These are phyloP conservation scores for Colletotrichum sp. DNA, from an alignment of 2,329 filamentous ascomycete genomes.

Conservation along the genomic window DNA sequence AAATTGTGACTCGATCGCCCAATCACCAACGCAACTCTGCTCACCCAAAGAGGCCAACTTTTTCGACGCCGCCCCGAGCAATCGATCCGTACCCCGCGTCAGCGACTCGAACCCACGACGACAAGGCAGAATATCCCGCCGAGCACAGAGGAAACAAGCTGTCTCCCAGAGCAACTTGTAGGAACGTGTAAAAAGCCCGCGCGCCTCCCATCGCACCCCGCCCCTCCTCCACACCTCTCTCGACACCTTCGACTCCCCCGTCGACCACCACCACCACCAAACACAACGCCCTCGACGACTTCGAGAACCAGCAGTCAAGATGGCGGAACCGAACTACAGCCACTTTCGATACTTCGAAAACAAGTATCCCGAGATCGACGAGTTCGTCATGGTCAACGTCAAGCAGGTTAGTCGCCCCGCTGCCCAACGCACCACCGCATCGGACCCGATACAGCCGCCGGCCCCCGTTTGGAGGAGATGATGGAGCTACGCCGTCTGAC, in stretches of 20 bases:
- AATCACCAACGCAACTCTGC: constrained; percentile 25
- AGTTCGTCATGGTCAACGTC: constrained; percentile 99
- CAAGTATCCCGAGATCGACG: constrained; percentile 97
- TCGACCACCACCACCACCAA: constrained; percentile 19
- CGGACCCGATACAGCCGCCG: neutral
- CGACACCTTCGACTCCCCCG: constrained; percentile 13
- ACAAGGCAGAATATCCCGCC: constrained; percentile 2
- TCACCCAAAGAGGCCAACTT: constrained; percentile 2
- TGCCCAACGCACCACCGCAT: constrained; percentile 16
- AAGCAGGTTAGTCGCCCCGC: constrained; percentile 75
- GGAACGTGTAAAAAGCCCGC: constrained; percentile 22
- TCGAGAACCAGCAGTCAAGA: constrained; percentile 60
- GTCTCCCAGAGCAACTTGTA: neutral
- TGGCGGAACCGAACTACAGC: constrained; percentile 90
- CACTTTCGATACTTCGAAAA: constrained; percentile 86
- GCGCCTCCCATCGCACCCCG: constrained; percentile 30
- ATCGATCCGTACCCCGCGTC: neutral
- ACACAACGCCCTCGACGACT: constrained; percentile 16
- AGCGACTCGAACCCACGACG: neutral
- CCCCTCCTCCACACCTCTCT: constrained; percentile 29
- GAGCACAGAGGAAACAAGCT: constrained; percentile 20
- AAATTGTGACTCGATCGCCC: constrained; percentile 45
- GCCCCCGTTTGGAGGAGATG: neutral
- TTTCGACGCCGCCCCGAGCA: constrained; percentile 9
- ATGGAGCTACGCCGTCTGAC: constrained; percentile 23